Conservation (phyloP, 2,329 filamentous ascomycete genomes). For the Calcarisporium arbuscula region DNA sequence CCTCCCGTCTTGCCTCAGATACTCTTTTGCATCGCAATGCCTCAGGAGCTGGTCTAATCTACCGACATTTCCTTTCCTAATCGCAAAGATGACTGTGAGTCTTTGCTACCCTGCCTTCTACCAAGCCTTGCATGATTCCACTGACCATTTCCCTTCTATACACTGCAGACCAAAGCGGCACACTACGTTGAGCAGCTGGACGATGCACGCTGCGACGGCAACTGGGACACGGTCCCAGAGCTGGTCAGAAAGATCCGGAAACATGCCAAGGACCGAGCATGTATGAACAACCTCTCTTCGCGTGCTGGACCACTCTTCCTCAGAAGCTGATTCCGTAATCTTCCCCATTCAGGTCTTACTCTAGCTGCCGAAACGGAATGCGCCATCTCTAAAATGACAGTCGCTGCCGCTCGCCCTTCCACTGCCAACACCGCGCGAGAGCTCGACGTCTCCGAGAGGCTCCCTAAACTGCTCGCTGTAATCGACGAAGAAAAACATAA, state of each 20-base stretch:
- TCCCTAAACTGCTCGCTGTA: slow-evolving; percentile 46
- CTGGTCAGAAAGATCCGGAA: slow-evolving; percentile 90
- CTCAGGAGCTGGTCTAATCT: slow-evolving; percentile 13
- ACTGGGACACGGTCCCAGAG: slow-evolving; percentile 82
- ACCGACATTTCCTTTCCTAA: slow-evolving; percentile 18
- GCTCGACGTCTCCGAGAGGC: slow-evolving; percentile 36
- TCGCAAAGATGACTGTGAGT: slow-evolving; percentile 31
- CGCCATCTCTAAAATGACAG: slow-evolving; percentile 51
- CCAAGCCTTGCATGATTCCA: no score
- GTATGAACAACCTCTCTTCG: slow-evolving; percentile 44
- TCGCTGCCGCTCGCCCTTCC: slow-evolving; percentile 32
- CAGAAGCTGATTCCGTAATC: slow-evolving; percentile 1
- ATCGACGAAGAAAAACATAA: slow-evolving; percentile 51
- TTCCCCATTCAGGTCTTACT: slow-evolving; percentile 50
- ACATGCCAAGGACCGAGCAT: slow-evolving; percentile 78
- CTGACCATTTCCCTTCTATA: slow-evolving; percentile 9
- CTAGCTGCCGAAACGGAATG: slow-evolving; percentile 64
- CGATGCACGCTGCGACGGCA: slow-evolving; percentile 77
- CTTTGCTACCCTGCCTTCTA: no score
- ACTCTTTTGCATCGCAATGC: slow-evolving; percentile 14
- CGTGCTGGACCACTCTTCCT: no score
- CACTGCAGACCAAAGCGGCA: slow-evolving; percentile 61
- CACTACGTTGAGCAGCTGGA: slow-evolving; percentile 81
- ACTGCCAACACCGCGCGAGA: slow-evolving; percentile 35
- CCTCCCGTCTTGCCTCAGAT: slow-evolving; percentile 18